Conservation (phyloP, 2,329 filamentous ascomycete species). For the Fusarium solani-melongenae region DNA sequence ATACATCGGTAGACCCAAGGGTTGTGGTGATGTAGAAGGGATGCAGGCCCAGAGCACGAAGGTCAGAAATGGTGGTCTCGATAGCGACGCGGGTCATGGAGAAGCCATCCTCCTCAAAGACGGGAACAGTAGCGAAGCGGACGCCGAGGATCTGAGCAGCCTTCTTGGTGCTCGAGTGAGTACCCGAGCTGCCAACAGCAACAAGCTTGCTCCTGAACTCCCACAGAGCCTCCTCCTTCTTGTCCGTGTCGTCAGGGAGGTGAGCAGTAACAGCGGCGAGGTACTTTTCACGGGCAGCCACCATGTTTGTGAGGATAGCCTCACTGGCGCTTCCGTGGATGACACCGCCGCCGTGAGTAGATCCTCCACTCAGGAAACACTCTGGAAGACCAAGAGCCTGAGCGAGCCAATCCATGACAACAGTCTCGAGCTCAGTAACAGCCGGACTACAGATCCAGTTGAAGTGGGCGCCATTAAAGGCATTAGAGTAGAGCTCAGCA, state of each 20-base stretch:
- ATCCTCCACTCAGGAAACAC: conserved; percentile 77
- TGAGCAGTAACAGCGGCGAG: conserved; percentile 69
- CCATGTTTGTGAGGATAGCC: conserved; percentile 86
- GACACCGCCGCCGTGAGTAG: conserved; percentile 84
- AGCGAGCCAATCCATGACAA: conserved; percentile 92
- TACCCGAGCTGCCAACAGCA: conserved; percentile 80
- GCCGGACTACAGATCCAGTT: conserved; percentile 97
- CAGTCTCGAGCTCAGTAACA: conserved; percentile 91
- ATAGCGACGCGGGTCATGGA: conserved; percentile 75
- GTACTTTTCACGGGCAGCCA: conserved; percentile 86
- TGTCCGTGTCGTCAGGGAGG: conserved; percentile 61
- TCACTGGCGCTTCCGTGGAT: conserved; percentile 93
- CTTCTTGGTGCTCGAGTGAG: conserved; percentile 89
- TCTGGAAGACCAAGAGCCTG: conserved; percentile 78
- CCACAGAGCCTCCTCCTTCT: conserved; percentile 77
- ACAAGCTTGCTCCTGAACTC: conserved; percentile 70
- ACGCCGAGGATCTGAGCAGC: conserved; percentile 87
- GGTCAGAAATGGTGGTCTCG: conserved; percentile 69
- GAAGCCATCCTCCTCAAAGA: conserved; percentile 71
- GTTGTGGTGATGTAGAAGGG: conserved; percentile 90
- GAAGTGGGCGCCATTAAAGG: conserved; percentile 91
- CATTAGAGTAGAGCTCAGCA: conserved; percentile 90
- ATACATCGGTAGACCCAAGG: conserved; percentile 88
- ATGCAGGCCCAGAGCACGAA: conserved; percentile 75
- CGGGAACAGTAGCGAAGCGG: conserved; percentile 78